phyloP scores from a whole-genome alignment of 306 rosid species.

The Prunus dulcis region DNA sequence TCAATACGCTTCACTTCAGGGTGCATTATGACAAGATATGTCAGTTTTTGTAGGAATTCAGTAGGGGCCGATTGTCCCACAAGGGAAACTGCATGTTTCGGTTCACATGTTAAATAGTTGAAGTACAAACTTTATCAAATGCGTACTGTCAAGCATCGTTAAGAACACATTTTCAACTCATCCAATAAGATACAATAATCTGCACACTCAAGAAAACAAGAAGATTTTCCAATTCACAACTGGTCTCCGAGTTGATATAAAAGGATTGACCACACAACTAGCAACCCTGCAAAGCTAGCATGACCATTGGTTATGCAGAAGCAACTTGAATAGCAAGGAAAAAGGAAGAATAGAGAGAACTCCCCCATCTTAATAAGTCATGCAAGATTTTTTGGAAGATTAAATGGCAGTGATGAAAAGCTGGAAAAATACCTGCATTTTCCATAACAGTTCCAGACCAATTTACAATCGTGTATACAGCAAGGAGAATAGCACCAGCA shows the following conservation, averaged over 20 bases:
- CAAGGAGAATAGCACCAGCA: constrained; percentile 80
- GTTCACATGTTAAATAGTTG: not conserved
- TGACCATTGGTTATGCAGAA: not conserved
- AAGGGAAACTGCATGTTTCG: constrained; percentile 53
- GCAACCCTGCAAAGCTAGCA: not conserved
- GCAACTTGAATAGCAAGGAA: not conserved
- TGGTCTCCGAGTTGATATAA: not conserved
- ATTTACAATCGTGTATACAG: constrained; percentile 75
- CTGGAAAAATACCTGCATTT: constrained; percentile 63
- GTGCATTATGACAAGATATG: constrained; percentile 70
- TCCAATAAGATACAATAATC: not conserved
- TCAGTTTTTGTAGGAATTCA: constrained; percentile 78
- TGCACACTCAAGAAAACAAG: not conserved
- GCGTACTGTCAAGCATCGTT: not conserved
- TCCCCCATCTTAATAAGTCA: not conserved
- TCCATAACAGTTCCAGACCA: constrained; percentile 94
- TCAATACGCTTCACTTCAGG: constrained; percentile 77
- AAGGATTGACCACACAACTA: not conserved
- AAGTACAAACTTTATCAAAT: not conserved
- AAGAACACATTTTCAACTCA: not conserved
- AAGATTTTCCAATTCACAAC: not conserved
- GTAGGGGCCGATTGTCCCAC: constrained; percentile 97
- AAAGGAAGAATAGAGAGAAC: not conserved
- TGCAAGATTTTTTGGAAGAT: not conserved
- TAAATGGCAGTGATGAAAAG: not conserved